A percentile compares a stretch with the other conserved stretches of the same genome.
Evolutionary conservation across 352 stramenopile genomes (phyloP).

Genomic region (Pythium phragmitis): DNA sequence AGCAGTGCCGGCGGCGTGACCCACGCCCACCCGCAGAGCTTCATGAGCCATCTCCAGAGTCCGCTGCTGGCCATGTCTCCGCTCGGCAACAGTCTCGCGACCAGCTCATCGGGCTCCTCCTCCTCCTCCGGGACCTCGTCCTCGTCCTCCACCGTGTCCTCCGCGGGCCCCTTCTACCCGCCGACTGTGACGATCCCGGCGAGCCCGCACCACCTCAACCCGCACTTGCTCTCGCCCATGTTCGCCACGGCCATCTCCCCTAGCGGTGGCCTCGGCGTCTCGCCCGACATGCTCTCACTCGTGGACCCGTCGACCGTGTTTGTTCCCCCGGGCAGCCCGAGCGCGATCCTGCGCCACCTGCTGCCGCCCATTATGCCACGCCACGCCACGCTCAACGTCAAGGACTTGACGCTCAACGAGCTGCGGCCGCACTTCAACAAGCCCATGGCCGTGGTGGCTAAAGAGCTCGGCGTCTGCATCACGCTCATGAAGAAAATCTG

Average conservation of each 20-base stretch:
- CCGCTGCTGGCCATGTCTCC: conserved; percentile 22
- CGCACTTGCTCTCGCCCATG: conserved; percentile 26
- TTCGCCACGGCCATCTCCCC: conserved; percentile 24
- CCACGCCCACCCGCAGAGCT: conserved; percentile 38
- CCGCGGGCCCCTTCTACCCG: conserved; percentile 33
- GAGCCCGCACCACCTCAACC: conserved; percentile 19
- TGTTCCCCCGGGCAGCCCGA: conserved; percentile 38
- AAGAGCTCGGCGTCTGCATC: conserved; percentile 83
- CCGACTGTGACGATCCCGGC: conserved; percentile 27
- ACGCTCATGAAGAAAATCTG: conserved; percentile 90
- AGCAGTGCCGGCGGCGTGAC: conserved; percentile 23
- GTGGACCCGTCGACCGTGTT: conserved; percentile 38
- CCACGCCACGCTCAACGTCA: conserved; percentile 42
- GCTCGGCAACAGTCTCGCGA: conserved; percentile 32
- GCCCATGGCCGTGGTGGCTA: conserved; percentile 77
- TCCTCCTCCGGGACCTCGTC: neutral
- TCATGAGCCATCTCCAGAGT: conserved; percentile 23
- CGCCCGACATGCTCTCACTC: conserved; percentile 50
- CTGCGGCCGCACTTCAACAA: conserved; percentile 85
- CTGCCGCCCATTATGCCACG: conserved; percentile 38
- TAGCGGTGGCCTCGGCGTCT: conserved; percentile 24
- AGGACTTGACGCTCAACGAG: conserved; percentile 80
- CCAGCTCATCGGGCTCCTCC: neutral
- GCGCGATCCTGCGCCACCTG: conserved; percentile 42
- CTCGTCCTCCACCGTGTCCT: neutral